Evolutionary conservation across 1,284 basidiomycete genomes (phyloP).

Genomic region (Cystobasidium sp.): DNA sequence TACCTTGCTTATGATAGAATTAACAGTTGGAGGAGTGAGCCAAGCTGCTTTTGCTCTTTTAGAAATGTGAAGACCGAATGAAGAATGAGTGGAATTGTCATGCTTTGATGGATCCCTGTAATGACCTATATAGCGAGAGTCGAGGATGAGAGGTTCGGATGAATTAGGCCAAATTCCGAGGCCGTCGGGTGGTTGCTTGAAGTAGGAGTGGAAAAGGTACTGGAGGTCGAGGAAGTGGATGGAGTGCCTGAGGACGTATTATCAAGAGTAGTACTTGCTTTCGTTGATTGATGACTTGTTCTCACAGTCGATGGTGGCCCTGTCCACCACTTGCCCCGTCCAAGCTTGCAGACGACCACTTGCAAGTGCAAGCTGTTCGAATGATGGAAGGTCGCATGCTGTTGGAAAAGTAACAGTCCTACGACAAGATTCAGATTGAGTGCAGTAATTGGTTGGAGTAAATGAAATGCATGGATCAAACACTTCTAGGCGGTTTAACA

Average conservation of each 20-base stretch:
- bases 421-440: no score
- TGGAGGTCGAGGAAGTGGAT: no score
- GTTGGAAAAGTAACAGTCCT: neutral
- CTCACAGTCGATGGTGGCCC: neutral
- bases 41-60: constrained; percentile 17
- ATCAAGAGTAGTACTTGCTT: neutral
- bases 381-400: neutral
- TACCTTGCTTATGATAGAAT: constrained; percentile 20
- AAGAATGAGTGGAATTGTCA: neutral
- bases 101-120: constrained; percentile 41
- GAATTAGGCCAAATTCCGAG: constrained; percentile 14
- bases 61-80: neutral
- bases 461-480: no score
- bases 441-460: no score
- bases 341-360: no score
- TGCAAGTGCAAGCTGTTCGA: no score
- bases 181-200: no score
- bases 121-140: constrained; percentile 24
- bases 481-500: no score
- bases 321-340: neutral
- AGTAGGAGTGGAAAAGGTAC: no score
- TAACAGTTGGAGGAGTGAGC: constrained; percentile 22
- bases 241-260: no score
- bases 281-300: neutral
- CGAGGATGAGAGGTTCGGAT: constrained; percentile 30